Conservation (phyloP, 495 filamentous ascomycete species). For the Trypethelium eluteriae region DNA sequence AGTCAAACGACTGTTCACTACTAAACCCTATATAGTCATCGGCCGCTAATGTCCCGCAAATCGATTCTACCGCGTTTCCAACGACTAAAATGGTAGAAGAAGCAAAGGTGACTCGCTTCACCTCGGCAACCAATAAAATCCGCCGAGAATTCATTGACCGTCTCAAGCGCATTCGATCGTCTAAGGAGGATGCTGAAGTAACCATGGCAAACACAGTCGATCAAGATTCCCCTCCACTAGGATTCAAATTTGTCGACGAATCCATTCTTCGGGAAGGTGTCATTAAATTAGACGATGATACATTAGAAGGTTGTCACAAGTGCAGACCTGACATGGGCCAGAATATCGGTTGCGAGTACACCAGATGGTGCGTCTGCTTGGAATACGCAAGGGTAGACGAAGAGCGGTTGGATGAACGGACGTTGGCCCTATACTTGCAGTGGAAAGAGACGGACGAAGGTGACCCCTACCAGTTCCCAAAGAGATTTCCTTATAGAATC, state of each 20-base stretch:
- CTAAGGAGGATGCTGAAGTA: slow-evolving; percentile 7
- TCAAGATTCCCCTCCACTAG: slow-evolving; percentile 30
- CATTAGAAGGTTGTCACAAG: slow-evolving; percentile 29
- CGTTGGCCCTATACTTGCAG: slow-evolving; percentile 17
- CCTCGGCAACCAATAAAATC: slow-evolving; percentile 24
- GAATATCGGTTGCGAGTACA: slow-evolving; percentile 36
- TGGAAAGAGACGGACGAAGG: slow-evolving; percentile 15
- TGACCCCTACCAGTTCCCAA: slow-evolving; percentile 28
- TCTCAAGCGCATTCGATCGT: slow-evolving; percentile 19
- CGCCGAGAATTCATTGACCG: slow-evolving; percentile 27
- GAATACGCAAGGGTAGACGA: slow-evolving; percentile 37
- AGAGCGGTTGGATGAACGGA: slow-evolving; percentile 16
- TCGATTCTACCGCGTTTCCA: slow-evolving; percentile 28
- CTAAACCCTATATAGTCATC: slow-evolving; percentile 14
- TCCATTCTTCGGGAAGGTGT: slow-evolving; percentile 32
- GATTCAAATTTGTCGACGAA: slow-evolving; percentile 33
- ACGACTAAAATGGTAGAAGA: slow-evolving; percentile 27
- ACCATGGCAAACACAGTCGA: slow-evolving; percentile 30
- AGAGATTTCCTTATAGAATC: slow-evolving; percentile 36
- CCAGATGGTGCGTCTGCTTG: slow-evolving; percentile 33
- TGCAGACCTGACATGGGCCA: slow-evolving; percentile 37
- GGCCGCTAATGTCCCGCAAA: neutral
- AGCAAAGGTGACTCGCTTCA: slow-evolving; percentile 19
- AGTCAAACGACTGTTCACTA: neutral
- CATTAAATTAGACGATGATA: slow-evolving; percentile 23